phyloP scores from a whole-genome alignment of 257 asterid genomes.

The Rauvolfia tetraphylla region DNA sequence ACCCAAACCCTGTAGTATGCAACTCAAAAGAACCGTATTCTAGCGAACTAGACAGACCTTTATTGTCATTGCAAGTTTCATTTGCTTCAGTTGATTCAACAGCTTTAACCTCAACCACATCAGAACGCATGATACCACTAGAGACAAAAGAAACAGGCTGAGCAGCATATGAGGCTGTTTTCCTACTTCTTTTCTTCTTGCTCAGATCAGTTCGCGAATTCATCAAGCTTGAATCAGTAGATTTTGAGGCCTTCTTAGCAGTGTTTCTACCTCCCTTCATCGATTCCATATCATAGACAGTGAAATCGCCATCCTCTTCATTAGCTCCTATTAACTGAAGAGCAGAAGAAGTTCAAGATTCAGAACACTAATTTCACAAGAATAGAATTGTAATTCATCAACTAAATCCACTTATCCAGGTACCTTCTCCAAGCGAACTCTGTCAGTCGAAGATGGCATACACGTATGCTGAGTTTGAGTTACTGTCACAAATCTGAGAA shows the following conservation, averaged over 20 bases:
- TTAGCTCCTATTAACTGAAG: conserved; percentile 75
- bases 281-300: conserved; percentile 37
- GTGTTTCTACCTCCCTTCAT: conserved; percentile 22
- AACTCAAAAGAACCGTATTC: conserved; percentile 72
- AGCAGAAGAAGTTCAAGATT: conserved; percentile 10
- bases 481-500: conserved; percentile 82
- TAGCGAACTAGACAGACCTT: conserved; percentile 28
- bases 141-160: conserved; percentile 85
- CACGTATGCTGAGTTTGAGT: conserved; percentile 62
- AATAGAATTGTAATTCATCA: not conserved
- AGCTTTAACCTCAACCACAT: conserved; percentile 30
- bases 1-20: conserved; percentile 98
- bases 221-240: conserved; percentile 22
- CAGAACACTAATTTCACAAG: not conserved
- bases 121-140: conserved; percentile 61
- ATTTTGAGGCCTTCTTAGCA: conserved; percentile 31
- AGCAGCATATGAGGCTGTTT: conserved; percentile 58
- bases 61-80: conserved; percentile 29
- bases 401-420: not conserved
- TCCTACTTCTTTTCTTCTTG: conserved; percentile 36
- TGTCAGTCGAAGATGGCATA: conserved; percentile 79
- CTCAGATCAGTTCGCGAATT: conserved; percentile 38
- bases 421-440: conserved; percentile 80
- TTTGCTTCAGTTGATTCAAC: conserved; percentile 33
- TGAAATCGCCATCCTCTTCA: conserved; percentile 57